These are phyloP conservation scores for Lactifluus hygrophoroides DNA, from an alignment of 768 basidiomycete species.

Conservation along the genomic window DNA sequence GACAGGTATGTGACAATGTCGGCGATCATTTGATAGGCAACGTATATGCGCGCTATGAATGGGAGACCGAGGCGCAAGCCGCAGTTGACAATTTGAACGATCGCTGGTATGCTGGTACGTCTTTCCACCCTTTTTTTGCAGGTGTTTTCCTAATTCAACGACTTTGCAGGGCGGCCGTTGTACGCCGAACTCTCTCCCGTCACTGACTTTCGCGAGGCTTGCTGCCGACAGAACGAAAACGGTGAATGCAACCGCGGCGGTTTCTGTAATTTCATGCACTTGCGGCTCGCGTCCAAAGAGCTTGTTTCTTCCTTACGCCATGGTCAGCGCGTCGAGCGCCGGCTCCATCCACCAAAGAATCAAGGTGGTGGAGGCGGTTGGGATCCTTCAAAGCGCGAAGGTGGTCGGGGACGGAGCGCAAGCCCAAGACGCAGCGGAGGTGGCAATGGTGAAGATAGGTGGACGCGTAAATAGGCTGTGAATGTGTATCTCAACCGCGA, in stretches of 20 bases:
- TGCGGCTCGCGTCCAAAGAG: slow-evolving; percentile 79
- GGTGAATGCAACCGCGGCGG: slow-evolving; percentile 97
- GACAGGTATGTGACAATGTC: slow-evolving; percentile 92
- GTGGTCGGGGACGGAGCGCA: slow-evolving; percentile 61
- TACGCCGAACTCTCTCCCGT: slow-evolving; percentile 98
- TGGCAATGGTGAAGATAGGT: slow-evolving; percentile 61
- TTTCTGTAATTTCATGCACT: slow-evolving; percentile 99
- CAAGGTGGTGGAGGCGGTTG: slow-evolving; percentile 70
- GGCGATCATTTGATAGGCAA: slow-evolving; percentile 98
- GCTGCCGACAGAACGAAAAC: slow-evolving; percentile 97
- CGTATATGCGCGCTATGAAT: slow-evolving; percentile 96
- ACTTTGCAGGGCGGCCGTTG: slow-evolving; percentile 69
- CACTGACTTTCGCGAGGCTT: slow-evolving; percentile 97
- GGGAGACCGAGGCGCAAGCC: slow-evolving; percentile 94
- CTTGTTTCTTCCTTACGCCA: slow-evolving; percentile 70
- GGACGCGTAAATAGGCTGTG: slow-evolving; percentile 29
- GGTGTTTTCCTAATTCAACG: not conserved
- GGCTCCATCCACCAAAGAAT: slow-evolving; percentile 56
- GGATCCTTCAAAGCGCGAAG: slow-evolving; percentile 69
- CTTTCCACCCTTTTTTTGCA: not conserved
- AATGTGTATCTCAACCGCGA: not conserved
- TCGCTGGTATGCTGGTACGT: slow-evolving; percentile 90
- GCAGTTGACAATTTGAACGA: slow-evolving; percentile 92
- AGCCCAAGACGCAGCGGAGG: slow-evolving; percentile 60
- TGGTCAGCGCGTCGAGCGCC: slow-evolving; percentile 78